Percentiles rank a stretch among this genome's conserved stretches.
These are phyloP conservation scores for Dothidotthia symphoricarpi DNA, from an alignment of 2,329 filamentous ascomycete genomes.

Conservation along the genomic window DNA sequence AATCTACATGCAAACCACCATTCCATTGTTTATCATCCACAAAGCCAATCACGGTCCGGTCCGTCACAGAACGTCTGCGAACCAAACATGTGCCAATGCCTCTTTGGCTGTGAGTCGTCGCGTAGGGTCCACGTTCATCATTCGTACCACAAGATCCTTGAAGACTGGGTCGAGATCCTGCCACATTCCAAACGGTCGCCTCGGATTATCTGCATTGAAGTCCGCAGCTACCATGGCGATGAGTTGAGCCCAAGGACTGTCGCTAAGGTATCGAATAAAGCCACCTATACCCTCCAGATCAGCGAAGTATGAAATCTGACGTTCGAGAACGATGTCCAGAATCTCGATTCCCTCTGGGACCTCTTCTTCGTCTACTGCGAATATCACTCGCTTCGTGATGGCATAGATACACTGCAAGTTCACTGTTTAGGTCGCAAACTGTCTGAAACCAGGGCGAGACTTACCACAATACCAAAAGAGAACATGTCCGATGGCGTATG, in stretches of 20 bases:
- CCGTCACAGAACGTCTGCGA: slow-evolving; percentile 5
- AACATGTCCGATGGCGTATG: slow-evolving; percentile 47
- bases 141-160: slow-evolving; percentile 15
- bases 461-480: slow-evolving; percentile 47
- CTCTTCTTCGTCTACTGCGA: slow-evolving; percentile 40
- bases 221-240: slow-evolving; percentile 34
- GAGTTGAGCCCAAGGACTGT: slow-evolving; percentile 41
- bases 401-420: slow-evolving; percentile 47
- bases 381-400: slow-evolving; percentile 39
- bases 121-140: slow-evolving; percentile 15
- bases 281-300: slow-evolving; percentile 44
- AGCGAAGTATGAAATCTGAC: slow-evolving; percentile 51
- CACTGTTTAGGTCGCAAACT: slow-evolving; percentile 3
- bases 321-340: slow-evolving; percentile 45
- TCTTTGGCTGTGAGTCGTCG: slow-evolving; percentile 15
- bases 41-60: too few relatives aligned
- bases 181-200: slow-evolving; percentile 37
- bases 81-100: slow-evolving; percentile 17
- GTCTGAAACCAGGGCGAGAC: slow-evolving; percentile 14
- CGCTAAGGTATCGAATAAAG: slow-evolving; percentile 43
- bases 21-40: too few relatives aligned
- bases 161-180: slow-evolving; percentile 9
- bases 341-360: slow-evolving; percentile 38
- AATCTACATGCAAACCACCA: too few relatives aligned
- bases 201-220: slow-evolving; percentile 46